Base-by-base conservation (phyloP, 345 rosid genomes). In the Excoecaria cochinchinensis region DNA sequence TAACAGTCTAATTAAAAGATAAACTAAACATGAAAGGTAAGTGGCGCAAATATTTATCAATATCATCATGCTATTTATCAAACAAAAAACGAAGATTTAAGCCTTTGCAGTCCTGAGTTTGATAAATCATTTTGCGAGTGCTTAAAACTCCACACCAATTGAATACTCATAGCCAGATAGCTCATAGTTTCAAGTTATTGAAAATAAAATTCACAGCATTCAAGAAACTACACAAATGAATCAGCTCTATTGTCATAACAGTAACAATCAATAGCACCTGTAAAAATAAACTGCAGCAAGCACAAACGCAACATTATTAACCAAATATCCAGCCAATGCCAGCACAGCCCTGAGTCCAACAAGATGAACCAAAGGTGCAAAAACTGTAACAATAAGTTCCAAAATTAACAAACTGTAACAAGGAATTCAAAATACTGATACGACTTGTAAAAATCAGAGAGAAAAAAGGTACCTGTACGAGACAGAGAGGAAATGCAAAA, bases 321-420 rank as follows among this genome's bases (percentile, higher is more conserved):
- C 77, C 57, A 85, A 72, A 67, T 90, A 95, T 47, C 98, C 98
- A 6, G 97, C 83, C 76, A 95, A 74, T 21, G 82, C 96, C 88
- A 93, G 82, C 7, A 91, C 96, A 38, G 98, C 98, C 75, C 96
- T 84, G 71, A 79, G 70, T 67, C 98, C 99, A 69, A 95, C 81
- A 60, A 90, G 57, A 0, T 88, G 85, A 72, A 87, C 88, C 80
- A 95, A 73, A 3, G 99, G 98, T 24, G 89, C 90, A 53, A 95
- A 84, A 67, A 89, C 98, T 90, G 88, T 76, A 84, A 46, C 75
- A 71, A 74, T 1, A 53, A 60, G 62, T 46, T 31, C 58, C 39
- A 22, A 31, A 74, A 42, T 63, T 36, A 66, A 71, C 19, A 36
- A 25, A 50, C 69, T 24, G 19, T 13, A 48, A n/a, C 40, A 4